Evolutionary conservation across 2,329 filamentous ascomycete species (phyloP), one percentile per base, ranked within the genome.

Genomic region (Penicillium sp.): DNA sequence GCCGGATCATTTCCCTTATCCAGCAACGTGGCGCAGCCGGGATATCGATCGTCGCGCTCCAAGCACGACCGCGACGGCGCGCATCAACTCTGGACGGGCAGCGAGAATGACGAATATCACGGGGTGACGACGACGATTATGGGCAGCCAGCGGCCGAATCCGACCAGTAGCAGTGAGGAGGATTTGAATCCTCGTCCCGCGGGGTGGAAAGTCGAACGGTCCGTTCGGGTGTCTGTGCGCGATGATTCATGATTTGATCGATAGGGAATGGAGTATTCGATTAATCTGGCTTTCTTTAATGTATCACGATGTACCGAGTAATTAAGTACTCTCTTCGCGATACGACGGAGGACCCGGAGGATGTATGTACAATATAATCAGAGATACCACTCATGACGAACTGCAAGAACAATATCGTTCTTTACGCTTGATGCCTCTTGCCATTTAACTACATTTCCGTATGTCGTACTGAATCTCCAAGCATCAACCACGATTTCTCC

Each of bases 41-140:
- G 50, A 4, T 56, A 59, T 27, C 63, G 61, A n/a, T 56, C 59
- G 7, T 50, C 54, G 3, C 53, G 46, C 31, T 61, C 55, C 7
- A 64, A 60, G 18, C 52, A 54, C 0, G 54, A 54, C 13, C 54
- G 44, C 19, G 58, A 60, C 1, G 62, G 63, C 5, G 39, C 36
- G 0, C 40, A 54, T 9, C 63, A 66, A 1, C 47, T 69, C 1
- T 69, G 67, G 68, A 60, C 63, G 5, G 66, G 62, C 6, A 60
- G 27, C 22, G 59, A 64, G 13, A 22, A 55, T 13, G 62, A 67
- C 6, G 63, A 69, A 6, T 64, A 63, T 51, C 63, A 64, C 31
- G 67, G 65, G 2, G 54, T 69, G 4, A 69, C 65, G 6, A 69
- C 68, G 2, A 68, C 67, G 2, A 65, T 70, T 41, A 64, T 69